Conservation (phyloP, 495 filamentous ascomycete species). For the Neurospora intermedia region DNA sequence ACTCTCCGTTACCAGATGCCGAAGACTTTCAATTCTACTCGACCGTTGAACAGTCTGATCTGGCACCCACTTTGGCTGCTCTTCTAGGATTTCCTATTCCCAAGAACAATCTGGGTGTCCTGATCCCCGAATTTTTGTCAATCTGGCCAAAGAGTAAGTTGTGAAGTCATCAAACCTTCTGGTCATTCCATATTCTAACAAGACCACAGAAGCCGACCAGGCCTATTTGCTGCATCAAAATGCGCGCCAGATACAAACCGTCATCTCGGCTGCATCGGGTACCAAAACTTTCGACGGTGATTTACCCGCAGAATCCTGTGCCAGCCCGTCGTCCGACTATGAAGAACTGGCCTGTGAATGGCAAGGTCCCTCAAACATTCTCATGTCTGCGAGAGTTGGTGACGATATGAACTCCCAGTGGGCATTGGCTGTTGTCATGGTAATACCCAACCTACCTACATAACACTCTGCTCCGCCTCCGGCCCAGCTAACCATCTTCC, state of each 20-base stretch:
- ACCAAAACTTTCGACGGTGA: slow-evolving; percentile 37
- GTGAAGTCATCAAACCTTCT: too few relatives aligned
- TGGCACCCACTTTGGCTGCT: slow-evolving; percentile 80
- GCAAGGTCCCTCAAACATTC: slow-evolving; percentile 28
- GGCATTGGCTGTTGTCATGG: slow-evolving; percentile 12
- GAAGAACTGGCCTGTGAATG: slow-evolving; percentile 59
- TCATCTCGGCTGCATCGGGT: slow-evolving; percentile 62
- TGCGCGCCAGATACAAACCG: slow-evolving; percentile 63
- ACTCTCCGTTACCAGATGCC: slow-evolving; percentile 28
- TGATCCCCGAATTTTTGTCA: slow-evolving; percentile 66
- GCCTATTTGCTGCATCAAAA: slow-evolving; percentile 61
- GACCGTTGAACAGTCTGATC: slow-evolving; percentile 82
- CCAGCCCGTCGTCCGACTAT: slow-evolving; percentile 32
- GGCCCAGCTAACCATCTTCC: slow-evolving; percentile 12
- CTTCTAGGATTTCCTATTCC: slow-evolving; percentile 82
- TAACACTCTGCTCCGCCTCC: too few relatives aligned
- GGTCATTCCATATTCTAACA: slow-evolving; percentile 7
- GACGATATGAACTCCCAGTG: slow-evolving; percentile 13
- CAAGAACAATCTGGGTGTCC: slow-evolving; percentile 83
- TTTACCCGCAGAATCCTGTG: slow-evolving; percentile 30
- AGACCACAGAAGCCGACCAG: slow-evolving; percentile 41
- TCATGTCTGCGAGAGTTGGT: neutral
- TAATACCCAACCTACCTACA: too few relatives aligned
- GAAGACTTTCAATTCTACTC: slow-evolving; percentile 71
- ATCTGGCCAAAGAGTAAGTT: slow-evolving; percentile 56